phyloP scores from a whole-genome alignment of 1,139 yeast species.

The Sugiyamaella sp. region DNA sequence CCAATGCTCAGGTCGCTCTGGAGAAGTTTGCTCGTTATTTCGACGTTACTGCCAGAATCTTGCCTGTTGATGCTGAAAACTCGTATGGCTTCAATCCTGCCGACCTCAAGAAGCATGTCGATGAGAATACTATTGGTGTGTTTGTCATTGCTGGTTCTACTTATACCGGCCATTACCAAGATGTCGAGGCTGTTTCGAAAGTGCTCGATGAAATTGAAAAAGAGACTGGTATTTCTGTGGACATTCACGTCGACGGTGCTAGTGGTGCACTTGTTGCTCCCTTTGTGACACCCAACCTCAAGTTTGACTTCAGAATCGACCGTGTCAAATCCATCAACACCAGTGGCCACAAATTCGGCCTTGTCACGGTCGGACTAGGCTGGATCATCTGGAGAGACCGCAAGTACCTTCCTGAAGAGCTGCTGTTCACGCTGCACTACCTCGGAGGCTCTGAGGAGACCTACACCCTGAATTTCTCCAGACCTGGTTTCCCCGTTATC shows the following conservation, averaged over 20 bases:
- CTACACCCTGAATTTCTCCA: conserved; percentile 81
- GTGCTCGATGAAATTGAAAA: conserved; percentile 68
- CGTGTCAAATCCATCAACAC: conserved; percentile 86
- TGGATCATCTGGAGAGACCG: conserved; percentile 86
- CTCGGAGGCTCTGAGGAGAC: conserved; percentile 90
- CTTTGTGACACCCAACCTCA: conserved; percentile 68
- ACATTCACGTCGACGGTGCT: conserved; percentile 94
- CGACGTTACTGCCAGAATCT: conserved; percentile 82
- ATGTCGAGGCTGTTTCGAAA: conserved; percentile 61
- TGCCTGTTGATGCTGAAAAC: conserved; percentile 62
- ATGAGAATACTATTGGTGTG: conserved; percentile 91
- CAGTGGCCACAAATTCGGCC: conserved; percentile 94
- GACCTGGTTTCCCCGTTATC: conserved; percentile 90
- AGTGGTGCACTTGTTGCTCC: conserved; percentile 91
- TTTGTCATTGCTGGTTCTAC: conserved; percentile 90
- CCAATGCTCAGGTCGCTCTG: conserved; percentile 91
- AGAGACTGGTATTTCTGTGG: conserved; percentile 67
- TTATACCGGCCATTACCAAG: conserved; percentile 90
- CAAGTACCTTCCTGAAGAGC: conserved; percentile 63
- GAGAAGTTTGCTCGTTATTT: conserved; percentile 94
- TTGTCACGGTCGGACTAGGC: conserved; percentile 88
- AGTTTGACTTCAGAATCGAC: conserved; percentile 80
- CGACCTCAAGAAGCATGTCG: conserved; percentile 64
- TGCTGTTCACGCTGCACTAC: conserved; percentile 78
- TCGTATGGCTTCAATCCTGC: conserved; percentile 66